Conservation (phyloP, 495 filamentous ascomycete genomes). For the Tuber melanosporum region DNA sequence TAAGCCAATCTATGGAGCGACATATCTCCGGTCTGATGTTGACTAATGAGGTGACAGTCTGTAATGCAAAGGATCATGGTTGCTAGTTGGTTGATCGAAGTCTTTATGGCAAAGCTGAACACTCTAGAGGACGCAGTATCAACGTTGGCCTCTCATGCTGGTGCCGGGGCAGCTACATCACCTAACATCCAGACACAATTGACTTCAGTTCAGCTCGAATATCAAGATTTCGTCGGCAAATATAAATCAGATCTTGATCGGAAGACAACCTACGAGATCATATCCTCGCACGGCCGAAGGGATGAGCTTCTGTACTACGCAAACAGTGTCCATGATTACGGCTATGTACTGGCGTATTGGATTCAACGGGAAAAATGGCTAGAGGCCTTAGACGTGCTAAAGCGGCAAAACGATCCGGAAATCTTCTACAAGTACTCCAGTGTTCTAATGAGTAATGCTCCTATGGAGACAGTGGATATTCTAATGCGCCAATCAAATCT, state of each 20-base stretch:
- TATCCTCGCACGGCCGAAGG: constrained; percentile 89
- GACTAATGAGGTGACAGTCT: constrained; percentile 42
- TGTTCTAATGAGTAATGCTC: constrained; percentile 85
- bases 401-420: constrained; percentile 81
- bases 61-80: constrained; percentile 94
- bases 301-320: constrained; percentile 88
- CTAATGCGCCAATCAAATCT: constrained; percentile 86
- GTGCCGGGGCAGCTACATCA: constrained; percentile 19
- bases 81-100: constrained; percentile 86
- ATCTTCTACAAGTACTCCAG: constrained; percentile 94
- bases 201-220: constrained; percentile 61
- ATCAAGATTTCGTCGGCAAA: constrained; percentile 75
- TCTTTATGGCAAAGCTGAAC: constrained; percentile 97
- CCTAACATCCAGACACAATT: constrained; percentile 72
- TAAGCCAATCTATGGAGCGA: constrained; percentile 11
- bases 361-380: constrained; percentile 90
- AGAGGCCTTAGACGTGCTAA: constrained; percentile 80
- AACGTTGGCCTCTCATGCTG: constrained; percentile 57
- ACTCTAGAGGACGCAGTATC: constrained; percentile 88
- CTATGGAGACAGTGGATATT: constrained; percentile 80
- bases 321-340: constrained; percentile 77
- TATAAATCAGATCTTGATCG: constrained; percentile 80
- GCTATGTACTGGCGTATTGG: constrained; percentile 95
- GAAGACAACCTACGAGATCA: constrained; percentile 90
- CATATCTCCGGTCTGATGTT: constrained; percentile 2